Evolutionary conservation across 2,329 filamentous ascomycete species (phyloP).

Genomic region (Phyllosticta citriasiana): DNA sequence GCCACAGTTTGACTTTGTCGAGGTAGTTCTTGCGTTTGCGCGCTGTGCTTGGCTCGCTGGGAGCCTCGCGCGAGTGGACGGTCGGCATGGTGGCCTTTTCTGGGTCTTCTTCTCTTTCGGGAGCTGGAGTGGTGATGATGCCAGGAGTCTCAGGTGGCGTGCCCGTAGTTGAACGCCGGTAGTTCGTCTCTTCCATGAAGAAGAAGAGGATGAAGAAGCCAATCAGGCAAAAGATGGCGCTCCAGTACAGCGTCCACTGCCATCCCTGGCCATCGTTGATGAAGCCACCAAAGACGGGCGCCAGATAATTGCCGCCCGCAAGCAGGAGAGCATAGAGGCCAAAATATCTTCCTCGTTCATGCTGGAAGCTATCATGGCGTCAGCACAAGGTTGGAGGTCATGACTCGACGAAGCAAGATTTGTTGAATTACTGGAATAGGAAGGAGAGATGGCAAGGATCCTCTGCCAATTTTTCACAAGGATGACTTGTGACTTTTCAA

Average conservation of each 20-base stretch:
- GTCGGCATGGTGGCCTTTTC: background rate
- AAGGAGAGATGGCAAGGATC: background rate
- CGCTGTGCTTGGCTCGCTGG: background rate
- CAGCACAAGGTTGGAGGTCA: background rate
- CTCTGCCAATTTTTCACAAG: background rate
- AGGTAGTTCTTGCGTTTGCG: slow-evolving; percentile 20
- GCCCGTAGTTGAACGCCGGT: slow-evolving; percentile 27
- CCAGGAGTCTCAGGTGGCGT: slow-evolving; percentile 10
- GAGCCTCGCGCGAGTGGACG: background rate
- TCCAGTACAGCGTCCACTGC: slow-evolving; percentile 37
- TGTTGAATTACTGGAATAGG: background rate
- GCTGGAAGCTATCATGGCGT: slow-evolving; percentile 17
- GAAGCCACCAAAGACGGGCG: slow-evolving; percentile 27
- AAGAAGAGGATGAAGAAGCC: slow-evolving; percentile 46
- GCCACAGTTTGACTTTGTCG: slow-evolving; percentile 24
- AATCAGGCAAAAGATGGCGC: slow-evolving; percentile 43
- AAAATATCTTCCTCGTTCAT: slow-evolving; percentile 24
- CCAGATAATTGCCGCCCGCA: slow-evolving; percentile 27
- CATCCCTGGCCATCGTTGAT: slow-evolving; percentile 27
- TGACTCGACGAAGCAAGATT: background rate
- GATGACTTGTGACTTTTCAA: background rate
- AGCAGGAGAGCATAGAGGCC: slow-evolving; percentile 24
- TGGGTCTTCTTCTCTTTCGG: slow-evolving; percentile 10
- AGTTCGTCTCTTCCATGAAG: slow-evolving; percentile 53
- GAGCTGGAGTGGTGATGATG: background rate